A percentile compares a stretch with the other conserved stretches of the same genome.
Evolutionary conservation across 768 basidiomycete genomes (phyloP).

Genomic region (Rhizopogon vesiculosus): DNA sequence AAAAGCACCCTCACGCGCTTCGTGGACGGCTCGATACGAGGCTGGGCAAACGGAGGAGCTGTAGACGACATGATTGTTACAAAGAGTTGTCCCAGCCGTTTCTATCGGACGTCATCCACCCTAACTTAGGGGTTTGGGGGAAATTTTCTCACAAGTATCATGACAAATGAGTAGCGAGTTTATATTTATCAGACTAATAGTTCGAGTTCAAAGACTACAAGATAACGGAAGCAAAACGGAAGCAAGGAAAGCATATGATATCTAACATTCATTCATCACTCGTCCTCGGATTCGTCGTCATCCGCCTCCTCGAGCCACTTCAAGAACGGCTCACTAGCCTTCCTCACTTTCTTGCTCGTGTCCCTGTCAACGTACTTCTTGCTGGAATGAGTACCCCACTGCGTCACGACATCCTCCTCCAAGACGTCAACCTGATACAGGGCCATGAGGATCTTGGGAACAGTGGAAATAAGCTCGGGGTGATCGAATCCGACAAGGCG

Average conservation of each 20-base stretch:
- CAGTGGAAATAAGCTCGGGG: constrained; percentile 62
- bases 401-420: constrained; percentile 83
- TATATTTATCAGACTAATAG: neutral
- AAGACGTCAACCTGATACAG: constrained; percentile 91
- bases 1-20: constrained; percentile 55
- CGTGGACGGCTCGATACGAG: constrained; percentile 41
- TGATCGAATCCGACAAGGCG: constrained; percentile 72
- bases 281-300: constrained; percentile 56
- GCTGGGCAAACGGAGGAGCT: constrained; percentile 33
- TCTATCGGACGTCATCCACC: neutral
- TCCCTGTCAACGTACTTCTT: constrained; percentile 97
- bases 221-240: neutral
- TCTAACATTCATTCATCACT: constrained; percentile 7
- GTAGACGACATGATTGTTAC: constrained; percentile 12
- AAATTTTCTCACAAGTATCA: too few species aligned
- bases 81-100: neutral
- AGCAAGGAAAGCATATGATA: neutral
- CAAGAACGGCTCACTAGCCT: constrained; percentile 93
- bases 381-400: constrained; percentile 96
- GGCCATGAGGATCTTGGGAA: constrained; percentile 92
- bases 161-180: too few species aligned
- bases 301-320: constrained; percentile 95
- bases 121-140: neutral
- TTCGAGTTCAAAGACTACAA: neutral
- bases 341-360: constrained; percentile 90